Evolutionary conservation across 1,284 basidiomycete species (phyloP).

Genomic region (Hemileccinum hortonii): DNA sequence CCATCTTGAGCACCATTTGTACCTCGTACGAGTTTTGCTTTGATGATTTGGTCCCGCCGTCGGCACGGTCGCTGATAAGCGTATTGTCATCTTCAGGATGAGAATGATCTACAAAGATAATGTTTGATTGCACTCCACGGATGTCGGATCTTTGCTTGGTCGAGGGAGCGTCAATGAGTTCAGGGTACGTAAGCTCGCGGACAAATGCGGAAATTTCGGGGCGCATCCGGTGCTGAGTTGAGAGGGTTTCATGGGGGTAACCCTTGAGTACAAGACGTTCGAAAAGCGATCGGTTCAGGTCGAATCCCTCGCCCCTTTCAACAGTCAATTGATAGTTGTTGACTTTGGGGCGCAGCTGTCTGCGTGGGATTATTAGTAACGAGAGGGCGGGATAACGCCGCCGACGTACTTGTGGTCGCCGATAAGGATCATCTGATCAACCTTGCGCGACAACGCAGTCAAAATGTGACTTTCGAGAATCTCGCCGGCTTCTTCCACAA

Average conservation of each 20-base stretch:
- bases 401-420: constrained; percentile 64
- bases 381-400: too few species aligned
- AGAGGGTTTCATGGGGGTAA: constrained; percentile 56
- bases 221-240: constrained; percentile 63
- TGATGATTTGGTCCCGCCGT: constrained; percentile 47
- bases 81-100: constrained; percentile 50
- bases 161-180: constrained; percentile 50
- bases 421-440: constrained; percentile 59
- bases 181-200: constrained; percentile 59
- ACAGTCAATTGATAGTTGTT: constrained; percentile 60
- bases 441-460: constrained; percentile 46
- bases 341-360: constrained; percentile 68
- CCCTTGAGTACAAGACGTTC: constrained; percentile 59
- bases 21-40: constrained; percentile 60
- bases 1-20: constrained; percentile 61
- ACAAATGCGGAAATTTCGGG: constrained; percentile 63
- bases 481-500: constrained; percentile 71
- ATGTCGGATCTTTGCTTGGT: constrained; percentile 49
- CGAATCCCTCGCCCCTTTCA: constrained; percentile 62
- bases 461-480: constrained; percentile 65
- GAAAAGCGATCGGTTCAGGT: constrained; percentile 63
- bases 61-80: constrained; percentile 41
- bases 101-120: constrained; percentile 58
- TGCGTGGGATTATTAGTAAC: constrained; percentile 22
- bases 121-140: constrained; percentile 51